These are phyloP conservation scores for Pyricularia pennisetigena DNA, from an alignment of 2,329 filamentous ascomycete species.

Conservation along the genomic window DNA sequence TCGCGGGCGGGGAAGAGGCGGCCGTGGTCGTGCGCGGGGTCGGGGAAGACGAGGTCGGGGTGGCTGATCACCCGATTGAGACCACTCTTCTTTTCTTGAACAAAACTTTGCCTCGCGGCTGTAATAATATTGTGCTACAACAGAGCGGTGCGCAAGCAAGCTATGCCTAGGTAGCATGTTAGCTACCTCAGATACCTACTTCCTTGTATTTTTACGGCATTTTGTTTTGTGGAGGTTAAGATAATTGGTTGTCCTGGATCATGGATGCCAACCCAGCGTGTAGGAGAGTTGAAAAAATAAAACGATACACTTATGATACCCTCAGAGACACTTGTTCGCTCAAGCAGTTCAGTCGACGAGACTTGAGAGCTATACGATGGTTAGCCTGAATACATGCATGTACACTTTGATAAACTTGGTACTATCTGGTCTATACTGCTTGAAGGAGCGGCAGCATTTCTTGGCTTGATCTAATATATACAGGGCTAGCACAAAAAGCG, in stretches of 20 bases:
- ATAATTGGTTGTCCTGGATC: not conserved
- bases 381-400: not conserved
- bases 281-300: not conserved
- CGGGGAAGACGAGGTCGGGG: conserved; percentile 7
- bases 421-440: not conserved
- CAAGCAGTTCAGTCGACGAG: not conserved
- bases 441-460: too few relatives aligned
- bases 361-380: not conserved
- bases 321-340: not conserved
- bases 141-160: not conserved
- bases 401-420: not conserved
- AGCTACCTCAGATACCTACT: not conserved
- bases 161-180: not conserved
- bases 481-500: too few relatives aligned
- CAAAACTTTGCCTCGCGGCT: not conserved
- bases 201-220: not conserved
- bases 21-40: conserved; percentile 6
- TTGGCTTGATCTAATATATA: too few relatives aligned
- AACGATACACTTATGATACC: not conserved
- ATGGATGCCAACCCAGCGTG: not conserved
- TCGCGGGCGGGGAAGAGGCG: conserved; percentile 6
- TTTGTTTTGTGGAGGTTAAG: not conserved
- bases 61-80: not conserved
- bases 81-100: not conserved
- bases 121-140: not conserved